A percentile compares a stretch with the other conserved stretches of the same genome.
Conservation (phyloP, 2,329 filamentous ascomycete genomes). For the Calcarisporium arbuscula region DNA sequence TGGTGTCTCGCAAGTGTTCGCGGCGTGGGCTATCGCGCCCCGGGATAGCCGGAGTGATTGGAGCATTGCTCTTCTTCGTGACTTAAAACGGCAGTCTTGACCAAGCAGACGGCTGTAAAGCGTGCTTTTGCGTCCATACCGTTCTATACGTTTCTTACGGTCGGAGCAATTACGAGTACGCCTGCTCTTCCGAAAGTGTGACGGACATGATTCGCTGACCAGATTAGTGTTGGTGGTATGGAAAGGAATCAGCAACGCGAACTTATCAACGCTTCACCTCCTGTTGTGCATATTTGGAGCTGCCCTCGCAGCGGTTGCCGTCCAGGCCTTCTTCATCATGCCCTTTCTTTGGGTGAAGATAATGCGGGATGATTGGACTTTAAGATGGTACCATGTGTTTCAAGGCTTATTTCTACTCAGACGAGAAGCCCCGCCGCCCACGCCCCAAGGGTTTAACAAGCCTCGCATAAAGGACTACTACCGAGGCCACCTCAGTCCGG, state of each 20-base stretch:
- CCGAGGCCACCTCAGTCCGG: conserved; percentile 38
- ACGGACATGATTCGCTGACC: too few relatives aligned
- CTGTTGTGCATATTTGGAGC: conserved; percentile 36
- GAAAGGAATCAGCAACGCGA: conserved; percentile 25
- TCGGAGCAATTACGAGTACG: conserved; percentile 27
- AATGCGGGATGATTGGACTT: conserved; percentile 43
- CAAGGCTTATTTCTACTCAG: conserved; percentile 40
- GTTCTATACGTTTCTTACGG: conserved; percentile 30
- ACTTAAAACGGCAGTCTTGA: conserved; percentile 28
- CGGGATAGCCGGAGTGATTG: conserved; percentile 25
- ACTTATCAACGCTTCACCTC: conserved; percentile 16
- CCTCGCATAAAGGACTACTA: conserved; percentile 43
- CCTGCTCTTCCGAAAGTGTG: too few relatives aligned
- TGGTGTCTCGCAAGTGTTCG: conserved; percentile 32
- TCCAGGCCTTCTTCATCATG: conserved; percentile 42
- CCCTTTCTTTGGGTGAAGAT: conserved; percentile 46
- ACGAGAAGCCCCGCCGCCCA: conserved; percentile 27
- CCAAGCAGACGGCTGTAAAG: conserved; percentile 20
- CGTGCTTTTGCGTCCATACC: conserved; percentile 29
- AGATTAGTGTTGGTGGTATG: conserved; percentile 50
- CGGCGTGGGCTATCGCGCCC: conserved; percentile 31
- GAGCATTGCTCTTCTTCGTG: conserved; percentile 24
- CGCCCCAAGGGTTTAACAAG: conserved; percentile 32
- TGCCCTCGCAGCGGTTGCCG: conserved; percentile 31
- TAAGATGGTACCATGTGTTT: conserved; percentile 41